Conservation (phyloP, 176 grass and related monocot genomes). For the Puccinellia tenuiflora region DNA sequence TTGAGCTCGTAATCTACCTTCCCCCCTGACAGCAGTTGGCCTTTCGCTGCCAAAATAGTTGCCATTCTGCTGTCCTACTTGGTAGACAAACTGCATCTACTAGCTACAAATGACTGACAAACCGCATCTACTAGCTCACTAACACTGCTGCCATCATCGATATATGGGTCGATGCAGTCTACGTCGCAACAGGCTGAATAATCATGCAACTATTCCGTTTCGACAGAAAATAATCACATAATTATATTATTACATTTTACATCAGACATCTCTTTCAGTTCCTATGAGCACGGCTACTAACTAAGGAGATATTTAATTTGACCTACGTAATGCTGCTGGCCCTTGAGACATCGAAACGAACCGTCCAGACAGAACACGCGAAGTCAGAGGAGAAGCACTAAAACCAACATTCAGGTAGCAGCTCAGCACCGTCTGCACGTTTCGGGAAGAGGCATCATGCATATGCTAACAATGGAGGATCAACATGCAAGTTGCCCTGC, state of each 20-base stretch:
- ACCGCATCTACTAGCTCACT: not conserved
- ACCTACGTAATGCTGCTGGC: not conserved
- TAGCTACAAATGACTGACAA: not conserved
- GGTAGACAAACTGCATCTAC: not conserved
- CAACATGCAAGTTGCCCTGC: constrained; percentile 6
- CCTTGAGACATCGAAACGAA: constrained; percentile 29
- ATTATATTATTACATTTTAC: not conserved
- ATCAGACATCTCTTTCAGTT: not conserved
- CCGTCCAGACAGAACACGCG: not conserved
- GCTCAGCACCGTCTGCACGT: not conserved
- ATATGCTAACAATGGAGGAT: not conserved
- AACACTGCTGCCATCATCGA: not conserved
- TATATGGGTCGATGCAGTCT: not conserved
- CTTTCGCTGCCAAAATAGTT: constrained; percentile 5
- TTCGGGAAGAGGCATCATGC: constrained; percentile 13
- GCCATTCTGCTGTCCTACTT: not conserved
- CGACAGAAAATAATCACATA: not conserved
- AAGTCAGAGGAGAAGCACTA: not conserved
- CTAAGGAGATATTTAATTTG: not conserved
- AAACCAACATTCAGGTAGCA: not conserved
- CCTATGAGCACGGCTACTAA: not conserved
- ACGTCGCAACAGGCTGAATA: not conserved
- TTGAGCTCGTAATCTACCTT: not conserved
- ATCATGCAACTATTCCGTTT: not conserved
- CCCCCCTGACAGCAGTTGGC: not conserved